Base-by-base conservation (phyloP, 208 protist genomes). In the Novymonas esmeraldas region DNA sequence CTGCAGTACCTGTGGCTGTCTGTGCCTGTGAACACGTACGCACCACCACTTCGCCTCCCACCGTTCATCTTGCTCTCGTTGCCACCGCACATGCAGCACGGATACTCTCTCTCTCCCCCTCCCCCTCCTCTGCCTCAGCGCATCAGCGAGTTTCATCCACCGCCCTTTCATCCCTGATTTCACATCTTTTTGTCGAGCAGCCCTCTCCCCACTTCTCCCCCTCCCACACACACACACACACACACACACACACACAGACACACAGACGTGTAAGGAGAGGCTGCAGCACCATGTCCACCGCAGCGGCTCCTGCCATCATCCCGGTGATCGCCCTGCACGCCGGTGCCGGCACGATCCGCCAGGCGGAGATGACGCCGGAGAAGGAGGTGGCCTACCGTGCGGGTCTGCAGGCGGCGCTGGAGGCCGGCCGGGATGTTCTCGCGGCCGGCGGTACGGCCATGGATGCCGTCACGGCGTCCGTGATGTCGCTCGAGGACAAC, bases 401-500 rank as follows among this genome's bases (percentile, higher is more conserved):
- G 1, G 68, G 59, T 11, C 54, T 74, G 51, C 57, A 42, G 10
- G 68, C 54, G 29, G 68, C 68, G 2, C 33, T 66, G 16, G 68
- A 74, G 54, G 56, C 68, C 9, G 68, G 68, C 51, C 60, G 50
- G 9, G 34, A 26, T 14, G 56, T 74, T 16, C 60, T 74, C 16
- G 34, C 57, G 14, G 59, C 42, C 31, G 68, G 68, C 20, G 68
- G 68, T 41, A 63, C 14, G 13, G 68, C 68, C 26, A 62, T 74
- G 68, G 68, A 74, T 22, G 68, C 68, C 24, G 68, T 74, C 7
- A 74, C 68, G 18, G 59, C 51, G 14, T 16, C 68, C 6, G 68
- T 74, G 2, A 57, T 74, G 29, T 65, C 68, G 31, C 63, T 74
- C 39, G 68, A 74, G 68, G 68, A 74, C 52, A 67, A 65, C 54